Evolutionary conservation across 75 land plant genomes (phyloP).

Genomic region (Sequoia sempervirens): DNA sequence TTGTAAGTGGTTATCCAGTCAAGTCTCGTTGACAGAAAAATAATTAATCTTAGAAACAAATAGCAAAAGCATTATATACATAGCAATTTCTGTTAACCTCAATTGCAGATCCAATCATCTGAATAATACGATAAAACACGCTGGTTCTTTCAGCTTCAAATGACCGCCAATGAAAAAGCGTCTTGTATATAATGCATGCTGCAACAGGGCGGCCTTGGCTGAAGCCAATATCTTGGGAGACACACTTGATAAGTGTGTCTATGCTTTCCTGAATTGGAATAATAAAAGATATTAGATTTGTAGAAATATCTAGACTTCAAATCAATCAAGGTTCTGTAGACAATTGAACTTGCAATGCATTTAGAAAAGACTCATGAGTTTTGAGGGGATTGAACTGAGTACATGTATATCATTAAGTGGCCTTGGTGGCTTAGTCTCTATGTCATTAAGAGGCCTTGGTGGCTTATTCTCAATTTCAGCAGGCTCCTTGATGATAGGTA

Average conservation of each 20-base stretch:
- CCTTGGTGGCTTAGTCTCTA: conserved; percentile 41
- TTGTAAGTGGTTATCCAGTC: too few relatives aligned
- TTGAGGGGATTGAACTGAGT: background rate
- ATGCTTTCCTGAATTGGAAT: conserved; percentile 67
- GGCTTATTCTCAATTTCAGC: conserved; percentile 47
- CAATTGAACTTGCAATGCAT: background rate
- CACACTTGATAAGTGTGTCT: conserved; percentile 84
- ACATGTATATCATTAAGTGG: conserved; percentile 40
- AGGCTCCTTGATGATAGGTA: conserved; percentile 26
- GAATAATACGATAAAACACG: conserved; percentile 97
- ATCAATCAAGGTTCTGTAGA: background rate
- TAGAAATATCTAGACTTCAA: background rate
- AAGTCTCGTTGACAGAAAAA: background rate
- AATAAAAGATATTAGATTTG: conserved; percentile 4
- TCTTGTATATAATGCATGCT: conserved; percentile 89
- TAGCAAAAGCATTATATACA: background rate
- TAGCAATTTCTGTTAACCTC: conserved; percentile 48
- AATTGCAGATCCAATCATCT: conserved; percentile 91
- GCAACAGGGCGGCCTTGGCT: conserved; percentile 90
- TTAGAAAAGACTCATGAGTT: background rate
- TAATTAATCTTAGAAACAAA: background rate
- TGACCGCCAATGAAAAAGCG: conserved; percentile 92
- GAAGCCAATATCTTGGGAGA: conserved; percentile 78
- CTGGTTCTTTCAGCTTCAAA: conserved; percentile 98
- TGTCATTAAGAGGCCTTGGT: conserved; percentile 38